Percentiles rank a stretch among this genome's conserved stretches.
These are phyloP conservation scores for Pulveroboletus sp. DNA, from an alignment of 768 basidiomycete genomes.

Conservation along the genomic window DNA sequence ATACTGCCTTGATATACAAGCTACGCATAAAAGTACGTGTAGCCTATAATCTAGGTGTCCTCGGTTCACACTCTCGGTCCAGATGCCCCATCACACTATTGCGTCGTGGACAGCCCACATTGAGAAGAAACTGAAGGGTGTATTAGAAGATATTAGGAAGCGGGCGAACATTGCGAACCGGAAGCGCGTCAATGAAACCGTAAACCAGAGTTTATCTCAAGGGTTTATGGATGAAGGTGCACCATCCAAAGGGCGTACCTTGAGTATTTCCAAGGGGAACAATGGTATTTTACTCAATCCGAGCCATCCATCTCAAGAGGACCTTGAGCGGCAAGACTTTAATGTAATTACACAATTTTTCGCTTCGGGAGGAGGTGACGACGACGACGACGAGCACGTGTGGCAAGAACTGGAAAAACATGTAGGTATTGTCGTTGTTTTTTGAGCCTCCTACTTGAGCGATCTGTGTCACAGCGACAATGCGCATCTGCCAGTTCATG, in stretches of 20 bases:
- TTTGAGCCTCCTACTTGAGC: not conserved
- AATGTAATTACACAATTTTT: slow-evolving; percentile 52
- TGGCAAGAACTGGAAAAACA: slow-evolving; percentile 47
- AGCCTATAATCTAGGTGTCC: not conserved
- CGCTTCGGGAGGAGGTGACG: slow-evolving; percentile 45
- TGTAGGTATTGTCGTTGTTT: slow-evolving; percentile 31
- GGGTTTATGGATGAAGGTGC: not conserved
- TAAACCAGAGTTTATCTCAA: not conserved
- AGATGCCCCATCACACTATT: slow-evolving; percentile 59
- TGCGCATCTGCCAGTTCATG: slow-evolving; percentile 43
- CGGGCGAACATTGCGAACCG: slow-evolving; percentile 47
- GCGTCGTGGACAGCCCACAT: slow-evolving; percentile 49
- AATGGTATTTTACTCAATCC: not conserved
- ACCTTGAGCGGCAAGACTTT: slow-evolving; percentile 39
- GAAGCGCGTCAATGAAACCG: slow-evolving; percentile 28
- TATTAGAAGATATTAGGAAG: slow-evolving; percentile 47
- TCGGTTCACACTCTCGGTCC: not conserved
- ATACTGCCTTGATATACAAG: slow-evolving; percentile 33
- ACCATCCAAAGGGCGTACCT: not conserved
- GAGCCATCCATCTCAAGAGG: slow-evolving; percentile 5
- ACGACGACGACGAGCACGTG: slow-evolving; percentile 42
- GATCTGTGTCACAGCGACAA: slow-evolving; percentile 27
- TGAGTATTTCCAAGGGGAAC: not conserved
- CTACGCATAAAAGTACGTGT: slow-evolving; percentile 44
- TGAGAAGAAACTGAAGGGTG: slow-evolving; percentile 26